These are phyloP conservation scores for Erysimum pusillum DNA, from an alignment of 441 rosid species.

Conservation along the genomic window DNA sequence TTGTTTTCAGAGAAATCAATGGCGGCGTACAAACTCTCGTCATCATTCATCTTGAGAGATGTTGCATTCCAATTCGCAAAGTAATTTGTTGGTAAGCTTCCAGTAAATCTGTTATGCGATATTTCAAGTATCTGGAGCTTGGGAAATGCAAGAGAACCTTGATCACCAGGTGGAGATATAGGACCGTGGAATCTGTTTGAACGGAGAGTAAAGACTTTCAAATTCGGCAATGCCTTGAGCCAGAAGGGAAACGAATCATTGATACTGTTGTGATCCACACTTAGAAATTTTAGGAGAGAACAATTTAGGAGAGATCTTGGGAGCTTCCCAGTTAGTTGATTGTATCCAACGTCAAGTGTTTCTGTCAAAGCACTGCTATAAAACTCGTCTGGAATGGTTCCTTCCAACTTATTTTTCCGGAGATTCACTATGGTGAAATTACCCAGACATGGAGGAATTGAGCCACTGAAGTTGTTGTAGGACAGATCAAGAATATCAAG, in stretches of 20 bases:
- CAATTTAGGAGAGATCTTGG: constrained; percentile 47
- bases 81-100: constrained; percentile 32
- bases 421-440: constrained; percentile 30
- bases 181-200: constrained; percentile 45
- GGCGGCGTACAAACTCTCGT: constrained; percentile 17
- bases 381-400: constrained; percentile 41
- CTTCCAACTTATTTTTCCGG: constrained; percentile 41
- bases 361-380: neutral
- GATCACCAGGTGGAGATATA: constrained; percentile 12
- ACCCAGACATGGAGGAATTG: constrained; percentile 36
- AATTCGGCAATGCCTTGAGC: constrained; percentile 46
- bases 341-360: constrained; percentile 46
- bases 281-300: constrained; percentile 17
- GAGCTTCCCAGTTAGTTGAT: constrained; percentile 38
- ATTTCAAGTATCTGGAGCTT: constrained; percentile 36
- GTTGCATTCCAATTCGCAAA: constrained; percentile 40
- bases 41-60: constrained; percentile 18
- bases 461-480: constrained; percentile 39
- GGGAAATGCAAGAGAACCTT: constrained; percentile 19
- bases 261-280: constrained; percentile 44
- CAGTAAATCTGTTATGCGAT: constrained; percentile 30
- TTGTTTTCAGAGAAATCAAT: constrained; percentile 37
- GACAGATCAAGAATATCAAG: constrained; percentile 46
- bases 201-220: constrained; percentile 41
- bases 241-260: constrained; percentile 53